These are phyloP conservation scores for Rhizopogon rudus DNA, from an alignment of 768 basidiomycete species.

Conservation along the genomic window DNA sequence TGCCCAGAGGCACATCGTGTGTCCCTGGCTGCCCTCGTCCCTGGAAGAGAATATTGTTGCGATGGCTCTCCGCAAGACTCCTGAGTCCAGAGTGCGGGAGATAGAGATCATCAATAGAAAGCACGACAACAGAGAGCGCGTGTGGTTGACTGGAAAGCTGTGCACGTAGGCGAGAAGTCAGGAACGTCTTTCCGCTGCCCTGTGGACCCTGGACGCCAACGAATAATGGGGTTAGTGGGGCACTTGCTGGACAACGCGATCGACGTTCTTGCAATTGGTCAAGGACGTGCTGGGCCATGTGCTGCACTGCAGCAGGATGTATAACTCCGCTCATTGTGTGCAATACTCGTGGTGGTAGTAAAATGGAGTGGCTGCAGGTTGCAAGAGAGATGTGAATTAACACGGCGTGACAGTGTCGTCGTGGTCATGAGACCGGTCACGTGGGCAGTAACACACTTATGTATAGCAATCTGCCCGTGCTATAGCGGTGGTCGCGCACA, in stretches of 20 bases:
- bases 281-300: slow-evolving; percentile 35
- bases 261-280: slow-evolving; percentile 31
- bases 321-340: background rate
- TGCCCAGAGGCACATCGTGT: slow-evolving; percentile 73
- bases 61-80: slow-evolving; percentile 42
- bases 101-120: slow-evolving; percentile 87
- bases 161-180: slow-evolving; percentile 53
- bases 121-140: slow-evolving; percentile 50
- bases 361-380: background rate
- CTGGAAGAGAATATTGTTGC: slow-evolving; percentile 60
- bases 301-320: slow-evolving; percentile 30
- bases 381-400: background rate
- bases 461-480: background rate
- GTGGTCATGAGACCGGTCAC: slow-evolving; percentile 4
- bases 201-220: slow-evolving; percentile 92
- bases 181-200: slow-evolving; percentile 88
- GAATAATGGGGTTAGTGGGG: slow-evolving; percentile 53
- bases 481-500: too few relatives aligned
- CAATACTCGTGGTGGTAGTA: background rate
- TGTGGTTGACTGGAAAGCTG: slow-evolving; percentile 40
- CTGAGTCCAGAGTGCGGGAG: slow-evolving; percentile 61
- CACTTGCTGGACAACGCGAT: slow-evolving; percentile 7
- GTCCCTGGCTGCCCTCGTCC: slow-evolving; percentile 95
- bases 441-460: background rate
- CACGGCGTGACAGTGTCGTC: background rate